phyloP scores from a whole-genome alignment of 2,329 filamentous ascomycete species.

The Stylonectria norvegica region DNA sequence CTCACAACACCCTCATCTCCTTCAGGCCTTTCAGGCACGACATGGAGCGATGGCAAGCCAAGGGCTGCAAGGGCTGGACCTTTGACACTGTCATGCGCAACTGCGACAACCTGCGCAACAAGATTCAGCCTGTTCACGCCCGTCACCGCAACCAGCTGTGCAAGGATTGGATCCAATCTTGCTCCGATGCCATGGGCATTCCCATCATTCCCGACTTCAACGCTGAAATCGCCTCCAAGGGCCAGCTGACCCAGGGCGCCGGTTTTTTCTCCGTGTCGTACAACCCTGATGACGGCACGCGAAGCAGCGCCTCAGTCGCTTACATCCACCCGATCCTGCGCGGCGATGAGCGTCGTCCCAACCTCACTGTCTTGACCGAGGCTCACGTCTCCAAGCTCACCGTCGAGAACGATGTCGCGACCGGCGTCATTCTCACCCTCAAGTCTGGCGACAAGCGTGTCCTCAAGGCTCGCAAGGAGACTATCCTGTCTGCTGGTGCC shows the following conservation, averaged over 20 bases:
- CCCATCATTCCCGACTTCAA: constrained; percentile 86
- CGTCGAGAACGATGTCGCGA: constrained; percentile 65
- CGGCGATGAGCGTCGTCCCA: constrained; percentile 76
- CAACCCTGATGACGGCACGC: constrained; percentile 81
- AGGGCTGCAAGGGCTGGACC: constrained; percentile 81
- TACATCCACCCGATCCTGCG: constrained; percentile 90
- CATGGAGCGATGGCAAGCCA: constrained; percentile 75
- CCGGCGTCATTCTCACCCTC: constrained; percentile 66
- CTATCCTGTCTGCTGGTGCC: constrained; percentile 74
- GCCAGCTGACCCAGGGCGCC: constrained; percentile 70
- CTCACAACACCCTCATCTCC: constrained; percentile 90
- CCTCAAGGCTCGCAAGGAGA: constrained; percentile 68
- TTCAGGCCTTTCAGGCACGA: constrained; percentile 91
- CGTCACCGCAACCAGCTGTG: constrained; percentile 87
- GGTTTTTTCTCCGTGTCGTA: constrained; percentile 91
- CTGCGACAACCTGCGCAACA: constrained; percentile 81
- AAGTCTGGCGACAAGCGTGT: constrained; percentile 51
- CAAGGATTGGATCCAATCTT: constrained; percentile 83
- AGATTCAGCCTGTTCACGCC: constrained; percentile 82
- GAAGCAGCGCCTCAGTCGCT: constrained; percentile 83
- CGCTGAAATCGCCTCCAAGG: constrained; percentile 70
- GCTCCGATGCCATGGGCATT: constrained; percentile 73
- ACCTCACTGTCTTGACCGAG: constrained; percentile 82
- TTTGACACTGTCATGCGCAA: constrained; percentile 81
- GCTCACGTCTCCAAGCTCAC: constrained; percentile 84